phyloP scores from a whole-genome alignment of 371 early-diverging fungal genomes.

The Circinella minor region DNA sequence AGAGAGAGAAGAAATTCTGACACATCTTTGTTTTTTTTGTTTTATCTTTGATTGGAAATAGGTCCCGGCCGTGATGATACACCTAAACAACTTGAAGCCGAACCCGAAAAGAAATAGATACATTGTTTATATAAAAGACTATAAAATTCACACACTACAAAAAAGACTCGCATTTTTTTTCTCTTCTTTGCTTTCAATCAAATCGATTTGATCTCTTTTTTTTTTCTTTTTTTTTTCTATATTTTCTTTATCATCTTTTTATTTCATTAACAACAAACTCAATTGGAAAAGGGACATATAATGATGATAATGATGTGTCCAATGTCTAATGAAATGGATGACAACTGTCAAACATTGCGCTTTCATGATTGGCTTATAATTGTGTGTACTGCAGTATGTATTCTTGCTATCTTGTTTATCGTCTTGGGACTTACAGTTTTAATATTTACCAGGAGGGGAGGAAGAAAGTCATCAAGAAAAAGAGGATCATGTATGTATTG shows the following conservation, averaged over 20 bases:
- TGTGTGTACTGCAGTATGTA: background rate
- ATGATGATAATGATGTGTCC: background rate
- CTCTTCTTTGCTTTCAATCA: background rate
- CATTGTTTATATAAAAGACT: conserved; percentile 16
- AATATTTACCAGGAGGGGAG: background rate
- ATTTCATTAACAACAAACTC: no score
- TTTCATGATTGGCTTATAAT: background rate
- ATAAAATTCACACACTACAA: conserved; percentile 12
- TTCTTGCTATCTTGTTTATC: background rate
- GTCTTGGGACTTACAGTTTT: background rate
- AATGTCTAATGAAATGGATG: background rate
- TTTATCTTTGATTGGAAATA: background rate
- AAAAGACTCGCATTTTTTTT: background rate
- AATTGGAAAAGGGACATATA: no score
- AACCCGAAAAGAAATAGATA: conserved; percentile 43
- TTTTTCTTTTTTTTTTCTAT: background rate
- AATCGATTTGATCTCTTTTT: background rate
- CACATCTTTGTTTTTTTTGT: no score
- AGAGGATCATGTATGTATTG: background rate
- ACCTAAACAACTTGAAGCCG: conserved; percentile 42
- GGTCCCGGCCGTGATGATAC: conserved; percentile 58
- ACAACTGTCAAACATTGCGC: background rate
- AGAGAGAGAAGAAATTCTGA: background rate
- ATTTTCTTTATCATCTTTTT: background rate
- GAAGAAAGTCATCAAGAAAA: no score